These are phyloP conservation scores for Cercospora sesami DNA, from an alignment of 2,329 filamentous ascomycete genomes.

Conservation along the genomic window DNA sequence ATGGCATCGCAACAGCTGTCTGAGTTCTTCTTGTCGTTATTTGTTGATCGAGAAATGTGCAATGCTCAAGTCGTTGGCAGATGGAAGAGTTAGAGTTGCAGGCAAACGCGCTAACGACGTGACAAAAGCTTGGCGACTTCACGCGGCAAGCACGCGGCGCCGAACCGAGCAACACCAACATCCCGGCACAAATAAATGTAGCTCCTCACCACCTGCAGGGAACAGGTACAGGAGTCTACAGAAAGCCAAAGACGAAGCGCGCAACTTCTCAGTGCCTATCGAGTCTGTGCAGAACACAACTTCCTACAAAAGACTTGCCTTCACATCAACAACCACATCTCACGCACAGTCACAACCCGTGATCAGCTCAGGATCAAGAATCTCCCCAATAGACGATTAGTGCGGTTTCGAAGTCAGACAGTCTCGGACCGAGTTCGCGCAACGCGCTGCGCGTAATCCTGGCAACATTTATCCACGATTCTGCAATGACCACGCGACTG, in stretches of 20 bases:
- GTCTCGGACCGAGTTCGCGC: neutral
- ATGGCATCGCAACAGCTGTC: neutral
- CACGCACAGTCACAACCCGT: neutral
- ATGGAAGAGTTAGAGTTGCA: neutral
- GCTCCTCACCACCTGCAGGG: neutral
- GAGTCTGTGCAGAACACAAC: neutral
- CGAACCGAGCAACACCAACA: neutral
- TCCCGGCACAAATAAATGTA: neutral
- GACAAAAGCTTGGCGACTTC: neutral
- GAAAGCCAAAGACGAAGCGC: neutral
- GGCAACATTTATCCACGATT: neutral
- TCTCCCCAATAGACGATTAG: neutral
- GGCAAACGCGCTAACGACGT: neutral
- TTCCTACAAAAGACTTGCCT: neutral
- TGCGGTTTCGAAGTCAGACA: neutral
- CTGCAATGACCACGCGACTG: neutral
- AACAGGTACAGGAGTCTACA: neutral
- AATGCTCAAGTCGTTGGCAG: neutral
- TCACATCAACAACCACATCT: neutral
- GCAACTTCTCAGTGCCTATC: neutral
- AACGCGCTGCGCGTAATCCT: conserved; percentile 2
- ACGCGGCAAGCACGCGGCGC: neutral
- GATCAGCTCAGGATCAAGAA: neutral
- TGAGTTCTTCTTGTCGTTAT: neutral
- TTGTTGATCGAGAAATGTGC: neutral